A percentile compares a stretch with the other conserved stretches of the same genome.
Evolutionary conservation across 768 basidiomycete genomes (phyloP).

Genomic region (Rhodotorula babjevae): DNA sequence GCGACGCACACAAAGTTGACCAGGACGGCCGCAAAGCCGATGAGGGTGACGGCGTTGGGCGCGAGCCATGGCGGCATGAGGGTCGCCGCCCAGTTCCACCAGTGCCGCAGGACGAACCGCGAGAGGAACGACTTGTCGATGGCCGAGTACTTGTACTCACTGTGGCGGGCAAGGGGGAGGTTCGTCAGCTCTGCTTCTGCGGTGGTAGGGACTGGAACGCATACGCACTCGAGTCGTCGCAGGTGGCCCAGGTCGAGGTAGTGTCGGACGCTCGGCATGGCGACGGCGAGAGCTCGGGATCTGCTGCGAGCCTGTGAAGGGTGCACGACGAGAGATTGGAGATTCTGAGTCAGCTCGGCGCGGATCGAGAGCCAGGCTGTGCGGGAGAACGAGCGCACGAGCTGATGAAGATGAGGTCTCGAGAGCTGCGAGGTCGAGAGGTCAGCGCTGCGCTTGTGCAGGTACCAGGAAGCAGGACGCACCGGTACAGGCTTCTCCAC

Average conservation of each 20-base stretch:
- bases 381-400: no score
- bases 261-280: constrained; percentile 21
- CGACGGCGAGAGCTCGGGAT: no score
- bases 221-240: constrained; percentile 16
- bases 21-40: constrained; percentile 72
- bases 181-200: no score
- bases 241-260: constrained; percentile 25
- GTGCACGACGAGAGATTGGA: no score
- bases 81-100: constrained; percentile 25
- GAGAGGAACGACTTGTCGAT: constrained; percentile 28
- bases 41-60: constrained; percentile 39
- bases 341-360: no score
- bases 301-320: not conserved
- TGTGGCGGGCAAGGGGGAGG: not conserved
- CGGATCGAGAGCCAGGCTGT: no score
- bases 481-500: no score
- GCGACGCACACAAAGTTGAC: constrained; percentile 77
- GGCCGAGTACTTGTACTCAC: constrained; percentile 27
- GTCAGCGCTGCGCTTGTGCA: no score
- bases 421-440: no score
- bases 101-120: constrained; percentile 27
- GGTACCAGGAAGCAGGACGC: no score
- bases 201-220: not conserved
- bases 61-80: constrained; percentile 28
- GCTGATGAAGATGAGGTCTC: no score